These are phyloP conservation scores for Cladosporium sp. DNA, from an alignment of 2,329 filamentous ascomycete genomes.

Conservation along the genomic window DNA sequence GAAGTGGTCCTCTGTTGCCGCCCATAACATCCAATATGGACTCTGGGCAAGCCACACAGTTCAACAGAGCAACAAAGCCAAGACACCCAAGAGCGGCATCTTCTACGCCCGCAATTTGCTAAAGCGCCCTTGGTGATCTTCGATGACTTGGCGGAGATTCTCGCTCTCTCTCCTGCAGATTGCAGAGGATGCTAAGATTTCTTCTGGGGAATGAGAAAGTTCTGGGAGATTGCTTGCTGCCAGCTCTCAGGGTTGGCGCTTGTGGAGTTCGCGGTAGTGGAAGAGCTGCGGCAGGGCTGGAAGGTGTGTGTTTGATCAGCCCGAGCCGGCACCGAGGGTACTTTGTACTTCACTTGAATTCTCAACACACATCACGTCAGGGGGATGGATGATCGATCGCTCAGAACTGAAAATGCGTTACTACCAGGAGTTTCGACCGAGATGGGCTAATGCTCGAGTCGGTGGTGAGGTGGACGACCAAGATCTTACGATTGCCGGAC, in stretches of 20 bases:
- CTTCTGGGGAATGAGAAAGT: neutral
- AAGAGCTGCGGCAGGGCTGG: neutral
- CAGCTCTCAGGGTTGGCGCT: too few relatives aligned
- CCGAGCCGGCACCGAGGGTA: neutral
- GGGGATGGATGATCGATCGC: too few relatives aligned
- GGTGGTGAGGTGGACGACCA: too few relatives aligned
- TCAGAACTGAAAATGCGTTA: too few relatives aligned
- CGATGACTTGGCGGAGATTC: conserved; percentile 10
- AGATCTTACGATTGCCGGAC: too few relatives aligned
- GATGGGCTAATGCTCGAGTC: too few relatives aligned
- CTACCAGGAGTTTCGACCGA: too few relatives aligned
- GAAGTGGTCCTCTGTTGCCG: neutral
- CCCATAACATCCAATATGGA: neutral
- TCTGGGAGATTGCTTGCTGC: neutral
- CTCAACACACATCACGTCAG: too few relatives aligned
- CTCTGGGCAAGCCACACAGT: conserved; percentile 11
- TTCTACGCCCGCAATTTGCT: conserved; percentile 6
- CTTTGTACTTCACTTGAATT: neutral
- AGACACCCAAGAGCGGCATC: neutral
- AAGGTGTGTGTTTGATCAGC: neutral
- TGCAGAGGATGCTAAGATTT: neutral
- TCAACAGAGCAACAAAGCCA: too few relatives aligned
- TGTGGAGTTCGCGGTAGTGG: too few relatives aligned
- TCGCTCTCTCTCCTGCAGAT: conserved; percentile 5
- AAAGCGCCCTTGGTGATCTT: conserved; percentile 12